Evolutionary conservation across 192 early-diverging fungal genomes (phyloP).

Genomic region (Diversispora epigaea): DNA sequence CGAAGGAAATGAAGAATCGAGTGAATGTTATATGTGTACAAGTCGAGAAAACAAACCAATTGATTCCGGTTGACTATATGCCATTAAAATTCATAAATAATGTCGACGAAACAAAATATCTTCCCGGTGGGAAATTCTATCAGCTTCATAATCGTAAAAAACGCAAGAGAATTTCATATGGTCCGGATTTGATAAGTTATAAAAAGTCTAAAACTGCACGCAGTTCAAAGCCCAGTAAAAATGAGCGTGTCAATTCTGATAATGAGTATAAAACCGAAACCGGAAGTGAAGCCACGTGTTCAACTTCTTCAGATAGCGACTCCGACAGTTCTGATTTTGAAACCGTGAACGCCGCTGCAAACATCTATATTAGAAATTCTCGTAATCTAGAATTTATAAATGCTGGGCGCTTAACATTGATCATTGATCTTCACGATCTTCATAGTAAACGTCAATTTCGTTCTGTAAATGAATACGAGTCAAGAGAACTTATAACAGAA

Average conservation of each 20-base stretch:
- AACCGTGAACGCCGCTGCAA: not conserved
- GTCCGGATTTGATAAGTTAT: not conserved
- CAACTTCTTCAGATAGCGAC: not conserved
- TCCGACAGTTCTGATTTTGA: not conserved
- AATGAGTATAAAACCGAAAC: not conserved
- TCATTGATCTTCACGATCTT: slow-evolving; percentile 8
- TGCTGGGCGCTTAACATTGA: slow-evolving; percentile 7
- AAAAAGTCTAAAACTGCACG: not conserved
- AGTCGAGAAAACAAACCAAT: not conserved
- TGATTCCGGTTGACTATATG: not conserved
- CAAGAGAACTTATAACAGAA: not conserved
- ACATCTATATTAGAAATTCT: not conserved
- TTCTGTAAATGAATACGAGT: not conserved
- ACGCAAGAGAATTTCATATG: not conserved
- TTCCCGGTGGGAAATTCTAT: slow-evolving; percentile 9
- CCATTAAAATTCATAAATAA: slow-evolving; percentile 15
- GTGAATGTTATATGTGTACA: not conserved
- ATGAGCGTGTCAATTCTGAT: too few species aligned
- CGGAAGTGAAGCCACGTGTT: not conserved
- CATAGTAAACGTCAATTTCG: not conserved
- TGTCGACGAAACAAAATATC: slow-evolving; percentile 10
- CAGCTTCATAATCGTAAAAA: not conserved
- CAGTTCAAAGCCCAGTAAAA: not conserved
- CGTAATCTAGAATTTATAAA: slow-evolving; percentile 14
- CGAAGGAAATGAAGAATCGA: not conserved